Base-by-base conservation (phyloP, 495 filamentous ascomycete species). In the Penicillium desertorum region DNA sequence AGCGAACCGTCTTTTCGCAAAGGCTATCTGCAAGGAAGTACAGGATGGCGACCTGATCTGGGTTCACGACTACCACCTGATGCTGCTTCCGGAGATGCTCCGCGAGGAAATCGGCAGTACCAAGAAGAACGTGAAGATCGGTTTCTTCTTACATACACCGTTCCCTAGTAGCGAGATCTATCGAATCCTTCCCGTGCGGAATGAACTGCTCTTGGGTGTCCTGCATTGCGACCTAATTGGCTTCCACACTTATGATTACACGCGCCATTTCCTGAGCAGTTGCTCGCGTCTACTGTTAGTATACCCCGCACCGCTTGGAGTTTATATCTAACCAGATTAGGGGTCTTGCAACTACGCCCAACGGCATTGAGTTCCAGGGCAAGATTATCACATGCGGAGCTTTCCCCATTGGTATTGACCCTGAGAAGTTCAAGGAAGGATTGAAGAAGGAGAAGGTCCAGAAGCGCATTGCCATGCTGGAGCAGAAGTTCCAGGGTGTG, bases 161-260 rank as follows among this genome's bases (percentile, higher is more conserved):
- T 98, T 98, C 75, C 93, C 93, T n/a, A 92, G 89, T 71, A 92
- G 88, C 60, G 93, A 98, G 71, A 95, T 98, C 63, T 98, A 96
- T 72, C 85, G 93, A 37, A 96, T 97, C 58, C 76, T 98, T 6
- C 93, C 93, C 4, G 94, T 97, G 30, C 83, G 94, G 46, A 91
- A 95, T 67, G 88, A 91, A 62, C 84, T 97, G 41, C 79, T 98
- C 41, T 74, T 86, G 47, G 92, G 94, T 49, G 83, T 97, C 29
- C 77, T 98, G 45, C 86, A 93, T 61, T 94, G 92, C 74, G 93
- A 98, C 67, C 76, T 98, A 58, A 86, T 97, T 66, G 93, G 93
- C 11, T 97, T 98, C 75, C 93, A 98, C 66, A 98, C 93, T 3
- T 96, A 96, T 74, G 91, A 96, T 71, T 98, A 98, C 68, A 92